Conservation (phyloP, 1,139 yeast genomes). For the Blastobotrys persicus region DNA sequence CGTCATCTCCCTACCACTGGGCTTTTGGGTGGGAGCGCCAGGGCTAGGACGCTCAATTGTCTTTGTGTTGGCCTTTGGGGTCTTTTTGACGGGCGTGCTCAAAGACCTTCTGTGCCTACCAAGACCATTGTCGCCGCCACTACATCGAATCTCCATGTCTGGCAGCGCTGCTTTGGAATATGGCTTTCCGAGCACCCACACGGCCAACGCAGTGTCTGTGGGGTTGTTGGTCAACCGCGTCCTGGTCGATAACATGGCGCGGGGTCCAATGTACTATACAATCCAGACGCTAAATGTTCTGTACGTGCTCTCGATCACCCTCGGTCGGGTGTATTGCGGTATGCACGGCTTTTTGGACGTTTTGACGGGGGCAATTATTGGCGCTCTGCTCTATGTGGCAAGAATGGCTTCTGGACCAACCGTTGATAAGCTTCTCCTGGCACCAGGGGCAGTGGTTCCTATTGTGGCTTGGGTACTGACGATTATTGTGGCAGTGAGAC, state of each 20-base stretch:
- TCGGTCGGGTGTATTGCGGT: conserved; percentile 90
- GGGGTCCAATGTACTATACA: background rate
- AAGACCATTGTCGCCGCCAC: conserved; percentile 88
- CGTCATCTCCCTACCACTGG: conserved; percentile 80
- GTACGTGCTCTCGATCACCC: conserved; percentile 65
- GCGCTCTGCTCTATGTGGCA: conserved; percentile 41
- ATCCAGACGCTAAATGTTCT: conserved; percentile 23
- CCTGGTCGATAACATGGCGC: conserved; percentile 18
- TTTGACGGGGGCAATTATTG: conserved; percentile 61
- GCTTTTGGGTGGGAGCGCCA: conserved; percentile 78
- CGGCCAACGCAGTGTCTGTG: conserved; percentile 89
- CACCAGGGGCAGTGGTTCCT: conserved; percentile 25
- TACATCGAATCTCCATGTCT: conserved; percentile 84
- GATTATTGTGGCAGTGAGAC: conserved; percentile 51
- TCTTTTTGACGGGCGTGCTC: conserved; percentile 69
- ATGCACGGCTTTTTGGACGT: conserved; percentile 95
- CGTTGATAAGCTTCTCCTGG: conserved; percentile 26
- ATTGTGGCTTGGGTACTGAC: conserved; percentile 40
- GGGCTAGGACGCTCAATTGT: conserved; percentile 62
- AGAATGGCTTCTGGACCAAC: conserved; percentile 25
- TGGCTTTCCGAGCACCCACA: conserved; percentile 92
- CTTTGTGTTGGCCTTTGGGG: conserved; percentile 78
- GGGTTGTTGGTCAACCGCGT: conserved; percentile 48
- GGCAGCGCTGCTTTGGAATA: conserved; percentile 88
- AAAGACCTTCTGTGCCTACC: conserved; percentile 90